These are phyloP conservation scores for Fraxinus sp. DNA, from an alignment of 305 asterid species.

Conservation along the genomic window DNA sequence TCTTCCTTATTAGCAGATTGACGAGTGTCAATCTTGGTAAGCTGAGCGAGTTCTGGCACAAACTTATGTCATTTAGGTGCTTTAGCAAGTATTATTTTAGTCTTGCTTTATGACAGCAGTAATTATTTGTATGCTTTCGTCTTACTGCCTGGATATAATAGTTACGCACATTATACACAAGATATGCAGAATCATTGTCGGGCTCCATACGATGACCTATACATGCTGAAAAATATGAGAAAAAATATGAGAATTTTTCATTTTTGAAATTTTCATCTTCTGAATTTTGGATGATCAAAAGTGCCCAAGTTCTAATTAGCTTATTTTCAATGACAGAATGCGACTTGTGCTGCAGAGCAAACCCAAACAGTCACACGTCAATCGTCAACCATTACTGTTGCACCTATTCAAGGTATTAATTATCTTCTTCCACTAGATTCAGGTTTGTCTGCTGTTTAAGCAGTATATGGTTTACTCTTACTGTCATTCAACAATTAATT, in stretches of 20 bases:
- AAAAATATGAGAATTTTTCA: background rate
- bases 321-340: conserved; percentile 44
- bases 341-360: conserved; percentile 68
- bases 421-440: background rate
- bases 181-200: background rate
- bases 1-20: background rate
- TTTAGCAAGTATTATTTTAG: background rate
- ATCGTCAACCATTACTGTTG: conserved; percentile 78
- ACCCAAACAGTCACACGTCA: conserved; percentile 74
- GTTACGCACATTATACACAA: background rate
- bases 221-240: background rate
- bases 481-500: background rate
- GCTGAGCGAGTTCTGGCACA: background rate
- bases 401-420: conserved; percentile 62
- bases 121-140: background rate
- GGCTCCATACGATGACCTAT: background rate
- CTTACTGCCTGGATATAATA: background rate
- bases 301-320: conserved; percentile 14
- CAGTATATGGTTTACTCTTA: background rate
- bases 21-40: background rate
- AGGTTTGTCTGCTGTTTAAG: background rate
- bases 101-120: background rate
- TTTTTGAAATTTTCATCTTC: background rate
- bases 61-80: background rate
- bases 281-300: background rate